These are phyloP conservation scores for Populus pruinosa DNA, from an alignment of 345 rosid species.

Conservation along the genomic window DNA sequence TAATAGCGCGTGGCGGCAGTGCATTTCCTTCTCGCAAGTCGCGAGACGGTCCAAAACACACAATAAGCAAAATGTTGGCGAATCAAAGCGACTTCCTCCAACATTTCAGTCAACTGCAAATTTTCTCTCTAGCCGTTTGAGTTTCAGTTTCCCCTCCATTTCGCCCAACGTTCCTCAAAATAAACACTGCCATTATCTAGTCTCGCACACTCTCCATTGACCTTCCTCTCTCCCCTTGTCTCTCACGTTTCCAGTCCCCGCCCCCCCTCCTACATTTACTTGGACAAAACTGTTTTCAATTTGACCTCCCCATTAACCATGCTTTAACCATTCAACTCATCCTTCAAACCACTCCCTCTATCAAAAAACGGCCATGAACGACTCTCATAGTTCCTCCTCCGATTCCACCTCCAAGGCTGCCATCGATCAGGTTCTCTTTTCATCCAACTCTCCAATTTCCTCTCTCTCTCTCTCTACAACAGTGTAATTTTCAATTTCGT, in stretches of 20 bases:
- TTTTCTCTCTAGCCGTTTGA: slow-evolving; percentile 16
- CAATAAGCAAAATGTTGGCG: neutral
- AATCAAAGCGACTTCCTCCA: neutral
- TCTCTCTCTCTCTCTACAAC: neutral
- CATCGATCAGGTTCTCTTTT: slow-evolving; percentile 57
- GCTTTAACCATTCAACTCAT: slow-evolving; percentile 1
- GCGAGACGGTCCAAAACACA: neutral
- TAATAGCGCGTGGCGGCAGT: neutral
- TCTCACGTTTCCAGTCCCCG: neutral
- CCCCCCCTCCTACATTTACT: neutral
- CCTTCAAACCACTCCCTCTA: neutral
- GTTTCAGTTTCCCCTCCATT: slow-evolving; percentile 15
- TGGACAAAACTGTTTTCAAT: neutral
- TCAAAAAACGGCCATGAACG: slow-evolving; percentile 50
- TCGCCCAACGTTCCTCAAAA: neutral
- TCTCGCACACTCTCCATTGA: neutral
- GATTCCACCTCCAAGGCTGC: slow-evolving; percentile 56
- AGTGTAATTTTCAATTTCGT: neutral
- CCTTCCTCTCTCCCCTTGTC: neutral
- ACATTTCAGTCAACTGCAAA: neutral
- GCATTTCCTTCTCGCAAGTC: neutral
- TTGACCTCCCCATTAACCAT: neutral
- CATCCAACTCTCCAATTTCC: neutral
- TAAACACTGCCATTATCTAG: neutral
- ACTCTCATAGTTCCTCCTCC: slow-evolving; percentile 57